Evolutionary conservation across 768 basidiomycete species (phyloP), one percentile per base, ranked within the genome.

Genomic region (Pulveroboletus sp.): DNA sequence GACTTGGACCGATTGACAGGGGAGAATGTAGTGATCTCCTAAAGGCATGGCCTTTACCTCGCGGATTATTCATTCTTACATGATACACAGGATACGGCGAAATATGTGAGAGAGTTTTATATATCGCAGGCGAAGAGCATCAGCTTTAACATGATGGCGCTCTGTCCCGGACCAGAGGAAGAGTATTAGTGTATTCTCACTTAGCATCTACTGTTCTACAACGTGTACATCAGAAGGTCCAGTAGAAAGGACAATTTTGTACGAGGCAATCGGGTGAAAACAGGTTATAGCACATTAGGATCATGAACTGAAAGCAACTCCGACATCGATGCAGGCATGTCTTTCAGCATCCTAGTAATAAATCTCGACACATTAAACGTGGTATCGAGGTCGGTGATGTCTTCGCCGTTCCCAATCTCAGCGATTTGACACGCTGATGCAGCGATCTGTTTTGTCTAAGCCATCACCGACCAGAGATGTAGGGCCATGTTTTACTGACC

Each of bases 1-100:
- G 93, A 39, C 69, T 64, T 8, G 89, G 89, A 4, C 92, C 93
- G 1, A 73, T 96, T 57, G 93, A 96, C 63, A 77, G 84, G 56
- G 89, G 89, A 0, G 71, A 73, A 50, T 81, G 80, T 55, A 67
- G 52, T 1, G 73, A 86, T 61, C 69, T 92, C 39, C 65, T 92
- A 44, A 62, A 72, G 63, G 88, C 79, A 59, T n/a, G 39, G 6
- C 30, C 14, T 31, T 36, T 36, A 28, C 35, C 30, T 8, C n/a
- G 1, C 37, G 27, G 3, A 38, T 24, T 13, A 6, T 44, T 5
- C 18, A 15, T 46, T 45, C 42, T 53, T 21, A 43, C 24, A 40
- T 17, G 33, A 39, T n/a, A 17, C 15, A 9, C 49, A 77, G 75
- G 77, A 81, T 55, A 67, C 72, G 6, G 77, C 75, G 2, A 71